These are phyloP conservation scores for Entomortierella chlamydospora DNA, from an alignment of 192 early-diverging fungal species.

Conservation along the genomic window DNA sequence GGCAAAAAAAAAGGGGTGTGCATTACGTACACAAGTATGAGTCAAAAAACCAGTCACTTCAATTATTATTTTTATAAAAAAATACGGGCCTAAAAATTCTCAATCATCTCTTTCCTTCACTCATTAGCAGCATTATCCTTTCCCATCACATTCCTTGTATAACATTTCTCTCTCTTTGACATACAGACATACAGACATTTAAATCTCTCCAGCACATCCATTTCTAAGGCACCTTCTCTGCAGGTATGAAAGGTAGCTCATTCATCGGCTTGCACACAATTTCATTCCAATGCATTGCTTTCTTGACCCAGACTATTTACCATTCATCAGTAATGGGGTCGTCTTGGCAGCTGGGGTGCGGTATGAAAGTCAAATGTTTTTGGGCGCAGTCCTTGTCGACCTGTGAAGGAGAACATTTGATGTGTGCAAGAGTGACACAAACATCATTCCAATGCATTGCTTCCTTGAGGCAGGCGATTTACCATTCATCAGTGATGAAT, in stretches of 20 bases:
- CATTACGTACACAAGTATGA: neutral
- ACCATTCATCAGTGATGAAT: conserved; percentile 26
- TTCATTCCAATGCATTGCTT: conserved; percentile 18
- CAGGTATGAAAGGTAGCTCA: neutral
- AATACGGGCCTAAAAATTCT: no score
- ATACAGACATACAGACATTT: neutral
- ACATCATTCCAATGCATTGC: conserved; percentile 29
- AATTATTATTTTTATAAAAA: no score
- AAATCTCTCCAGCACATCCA: neutral
- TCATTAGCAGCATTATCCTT: neutral
- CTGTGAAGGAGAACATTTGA: conserved; percentile 24
- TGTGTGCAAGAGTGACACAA: conserved; percentile 22
- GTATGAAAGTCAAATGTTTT: conserved; percentile 14
- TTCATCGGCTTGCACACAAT: conserved; percentile 14
- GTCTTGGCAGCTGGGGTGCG: neutral
- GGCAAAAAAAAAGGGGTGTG: conserved; percentile 4
- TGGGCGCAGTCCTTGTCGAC: conserved; percentile 11
- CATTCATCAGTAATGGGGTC: conserved; percentile 13
- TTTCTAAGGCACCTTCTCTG: no score
- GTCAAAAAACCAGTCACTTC: neutral
- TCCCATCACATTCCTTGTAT: neutral
- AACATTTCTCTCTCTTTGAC: neutral
- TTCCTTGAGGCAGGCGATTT: conserved; percentile 12
- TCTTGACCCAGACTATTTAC: conserved; percentile 10
- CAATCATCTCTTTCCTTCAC: neutral